Evolutionary conservation across 2,329 filamentous ascomycete species (phyloP).

Genomic region (Penicillium sp.): DNA sequence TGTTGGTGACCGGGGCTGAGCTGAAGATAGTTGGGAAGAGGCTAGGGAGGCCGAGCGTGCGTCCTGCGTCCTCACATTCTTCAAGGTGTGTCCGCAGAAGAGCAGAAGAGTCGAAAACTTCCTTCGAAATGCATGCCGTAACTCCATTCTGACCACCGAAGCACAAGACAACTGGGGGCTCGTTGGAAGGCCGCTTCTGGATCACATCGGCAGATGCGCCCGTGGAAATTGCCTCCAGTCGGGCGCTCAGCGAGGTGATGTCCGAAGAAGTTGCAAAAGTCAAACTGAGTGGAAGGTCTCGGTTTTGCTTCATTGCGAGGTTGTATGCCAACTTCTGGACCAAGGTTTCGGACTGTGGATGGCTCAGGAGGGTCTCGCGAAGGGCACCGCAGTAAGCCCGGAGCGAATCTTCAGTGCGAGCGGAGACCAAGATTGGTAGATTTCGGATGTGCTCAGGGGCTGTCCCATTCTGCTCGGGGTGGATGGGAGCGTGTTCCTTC

Average conservation of each 20-base stretch:
- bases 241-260: background rate
- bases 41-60: constrained; percentile 23
- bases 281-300: background rate
- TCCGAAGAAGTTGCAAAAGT: background rate
- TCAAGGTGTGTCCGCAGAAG: constrained; percentile 30
- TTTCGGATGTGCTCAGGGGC: background rate
- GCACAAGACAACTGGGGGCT: constrained; percentile 32
- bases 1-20: constrained; percentile 8
- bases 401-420: background rate
- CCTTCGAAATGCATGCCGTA: constrained; percentile 22
- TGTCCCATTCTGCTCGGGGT: background rate
- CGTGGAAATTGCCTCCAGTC: background rate
- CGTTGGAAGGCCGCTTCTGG: background rate
- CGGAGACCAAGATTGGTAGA: background rate
- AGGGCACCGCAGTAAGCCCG: background rate
- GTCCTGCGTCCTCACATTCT: constrained; percentile 33
- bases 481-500: background rate
- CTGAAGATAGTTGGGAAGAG: constrained; percentile 33
- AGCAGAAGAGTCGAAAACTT: constrained; percentile 27
- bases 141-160: constrained; percentile 43
- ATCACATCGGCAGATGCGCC: background rate
- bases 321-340: background rate
- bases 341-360: background rate
- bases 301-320: constrained; percentile 1
- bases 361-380: background rate